Percentiles rank a stretch among this genome's conserved stretches.
These are phyloP conservation scores for Balansia obtecta DNA, from an alignment of 2,329 filamentous ascomycete species.

Conservation along the genomic window DNA sequence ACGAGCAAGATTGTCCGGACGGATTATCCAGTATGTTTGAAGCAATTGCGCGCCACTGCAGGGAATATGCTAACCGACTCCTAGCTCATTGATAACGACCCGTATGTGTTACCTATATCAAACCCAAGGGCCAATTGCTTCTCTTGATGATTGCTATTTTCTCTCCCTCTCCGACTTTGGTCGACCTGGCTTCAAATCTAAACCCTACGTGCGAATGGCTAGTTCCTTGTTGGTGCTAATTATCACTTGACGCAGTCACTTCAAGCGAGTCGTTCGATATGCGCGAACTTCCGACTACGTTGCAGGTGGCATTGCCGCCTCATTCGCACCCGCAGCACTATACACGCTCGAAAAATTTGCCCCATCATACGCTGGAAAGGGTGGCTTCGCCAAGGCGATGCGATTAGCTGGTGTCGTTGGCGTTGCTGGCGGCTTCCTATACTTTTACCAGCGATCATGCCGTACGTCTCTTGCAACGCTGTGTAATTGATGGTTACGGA, in stretches of 20 bases:
- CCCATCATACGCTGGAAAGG: constrained; percentile 72
- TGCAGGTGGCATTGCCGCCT: constrained; percentile 53
- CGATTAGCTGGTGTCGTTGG: constrained; percentile 65
- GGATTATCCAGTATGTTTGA: constrained; percentile 67
- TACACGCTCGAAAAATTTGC: constrained; percentile 71
- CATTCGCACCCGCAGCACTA: constrained; percentile 63
- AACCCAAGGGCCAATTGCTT: neutral
- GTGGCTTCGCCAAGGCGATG: constrained; percentile 73
- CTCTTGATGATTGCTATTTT: no score
- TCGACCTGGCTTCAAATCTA: no score
- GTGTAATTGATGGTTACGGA: neutral
- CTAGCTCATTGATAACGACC: constrained; percentile 97
- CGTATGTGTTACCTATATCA: constrained; percentile 44
- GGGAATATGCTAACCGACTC: constrained; percentile 12
- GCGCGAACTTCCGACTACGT: constrained; percentile 75
- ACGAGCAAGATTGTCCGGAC: constrained; percentile 64
- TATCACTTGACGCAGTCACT: constrained; percentile 53
- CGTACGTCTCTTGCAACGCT: constrained; percentile 40
- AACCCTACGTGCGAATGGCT: no score
- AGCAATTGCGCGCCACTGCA: constrained; percentile 12
- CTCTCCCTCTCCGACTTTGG: no score
- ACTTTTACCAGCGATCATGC: constrained; percentile 73
- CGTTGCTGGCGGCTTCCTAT: constrained; percentile 64
- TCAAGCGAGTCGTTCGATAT: constrained; percentile 82
- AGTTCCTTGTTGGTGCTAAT: constrained; percentile 12